Base-by-base conservation (phyloP, 306 rosid species). In the Acacia melanoxylon region DNA sequence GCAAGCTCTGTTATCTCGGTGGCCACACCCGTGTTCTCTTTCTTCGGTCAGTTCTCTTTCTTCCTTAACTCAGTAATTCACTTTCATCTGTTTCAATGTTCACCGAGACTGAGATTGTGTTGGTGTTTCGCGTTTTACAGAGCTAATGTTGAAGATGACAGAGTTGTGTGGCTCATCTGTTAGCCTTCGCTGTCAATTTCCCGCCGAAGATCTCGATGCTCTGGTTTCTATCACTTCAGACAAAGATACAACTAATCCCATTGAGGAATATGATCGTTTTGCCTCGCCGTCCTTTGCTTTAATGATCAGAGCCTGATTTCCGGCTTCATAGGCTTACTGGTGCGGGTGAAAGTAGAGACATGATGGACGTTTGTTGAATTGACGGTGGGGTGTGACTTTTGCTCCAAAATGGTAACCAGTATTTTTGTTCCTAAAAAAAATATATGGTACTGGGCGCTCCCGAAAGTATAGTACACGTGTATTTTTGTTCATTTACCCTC, bases 301-400 rank as follows among this genome's bases (percentile, higher is more conserved):
- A 79, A 91, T 89, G 89, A 85, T 91, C 86, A 89, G 93, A 85
- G 91, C 92, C 25, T 88, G n/a, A n/a, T n/a, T n/a, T n/a, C n/a
- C n/a, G n/a, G n/a, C n/a, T n/a, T n/a, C n/a, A n/a, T n/a, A n/a
- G n/a, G n/a, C n/a, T n/a, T n/a, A n/a, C n/a, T n/a, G n/a, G n/a
- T n/a, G n/a, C n/a, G n/a, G n/a, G n/a, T n/a, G n/a, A n/a, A n/a
- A n/a, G n/a, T n/a, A n/a, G n/a, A n/a, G n/a, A n/a, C n/a, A n/a
- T n/a, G n/a, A n/a, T n/a, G n/a, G n/a, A n/a, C n/a, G n/a, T n/a
- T n/a, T n/a, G n/a, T n/a, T n/a, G n/a, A n/a, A n/a, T n/a, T n/a
- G n/a, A n/a, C n/a, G n/a, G n/a, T n/a, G n/a, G n/a, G n/a, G n/a
- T n/a, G n/a, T n/a, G n/a, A n/a, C n/a, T n/a, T n/a, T n/a, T n/a